A percentile compares a stretch with the other conserved stretches of the same genome.
These are phyloP conservation scores for Auricularia sp. DNA, from an alignment of 768 basidiomycete species.

Conservation along the genomic window DNA sequence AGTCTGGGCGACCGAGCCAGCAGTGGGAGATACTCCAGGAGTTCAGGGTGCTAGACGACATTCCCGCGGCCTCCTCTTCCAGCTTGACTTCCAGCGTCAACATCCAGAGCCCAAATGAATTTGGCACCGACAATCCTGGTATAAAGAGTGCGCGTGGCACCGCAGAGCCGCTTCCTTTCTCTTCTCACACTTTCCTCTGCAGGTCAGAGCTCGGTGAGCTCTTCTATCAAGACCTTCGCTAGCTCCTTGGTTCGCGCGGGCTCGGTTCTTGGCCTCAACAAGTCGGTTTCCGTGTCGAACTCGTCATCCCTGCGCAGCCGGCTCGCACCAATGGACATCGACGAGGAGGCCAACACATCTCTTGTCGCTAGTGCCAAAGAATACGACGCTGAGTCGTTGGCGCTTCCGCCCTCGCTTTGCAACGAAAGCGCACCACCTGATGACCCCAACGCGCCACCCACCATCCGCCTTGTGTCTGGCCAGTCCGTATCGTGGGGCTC, in stretches of 20 bases:
- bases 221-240: slow-evolving; percentile 70
- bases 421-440: slow-evolving; percentile 44
- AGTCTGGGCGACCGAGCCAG: slow-evolving; percentile 34
- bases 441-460: slow-evolving; percentile 21
- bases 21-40: slow-evolving; percentile 88
- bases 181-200: not conserved
- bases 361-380: slow-evolving; percentile 14
- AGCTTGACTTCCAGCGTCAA: not conserved
- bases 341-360: slow-evolving; percentile 20
- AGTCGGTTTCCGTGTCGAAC: not conserved
- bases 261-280: slow-evolving; percentile 11
- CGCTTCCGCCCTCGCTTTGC: slow-evolving; percentile 31
- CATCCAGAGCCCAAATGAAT: slow-evolving; percentile 31
- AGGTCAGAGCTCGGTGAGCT: slow-evolving; percentile 30
- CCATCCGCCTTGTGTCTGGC: slow-evolving; percentile 35
- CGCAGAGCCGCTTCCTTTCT: slow-evolving; percentile 3
- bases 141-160: slow-evolving; percentile 44
- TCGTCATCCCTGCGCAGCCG: not conserved
- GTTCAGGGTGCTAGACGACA: slow-evolving; percentile 32
- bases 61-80: not conserved
- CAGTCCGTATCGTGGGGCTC: slow-evolving; percentile 4
- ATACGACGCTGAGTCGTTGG: not conserved
- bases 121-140: slow-evolving; percentile 43
- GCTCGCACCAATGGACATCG: not conserved
- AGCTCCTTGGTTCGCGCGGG: slow-evolving; percentile 54